Percentiles rank a stretch among this genome's conserved stretches.
Conservation (phyloP, 129 eudicot species). For the Logfia minima region DNA sequence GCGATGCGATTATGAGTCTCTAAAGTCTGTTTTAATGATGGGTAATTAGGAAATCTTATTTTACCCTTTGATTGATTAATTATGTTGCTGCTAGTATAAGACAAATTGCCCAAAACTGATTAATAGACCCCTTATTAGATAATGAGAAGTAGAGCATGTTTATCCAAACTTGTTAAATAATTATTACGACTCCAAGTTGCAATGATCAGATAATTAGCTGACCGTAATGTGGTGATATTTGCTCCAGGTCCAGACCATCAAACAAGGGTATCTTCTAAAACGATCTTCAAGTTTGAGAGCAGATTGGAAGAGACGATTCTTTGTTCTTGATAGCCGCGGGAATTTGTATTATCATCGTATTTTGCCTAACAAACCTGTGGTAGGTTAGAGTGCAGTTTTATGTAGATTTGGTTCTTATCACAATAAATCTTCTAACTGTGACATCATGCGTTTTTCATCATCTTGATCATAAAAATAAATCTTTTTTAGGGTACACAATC, state of each 20-base stretch:
- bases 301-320: slow-evolving; percentile 92
- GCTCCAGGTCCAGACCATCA: slow-evolving; percentile 79
- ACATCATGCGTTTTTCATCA: slow-evolving; percentile 6
- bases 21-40: background rate
- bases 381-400: slow-evolving; percentile 37
- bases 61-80: background rate
- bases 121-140: background rate
- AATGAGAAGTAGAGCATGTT: background rate
- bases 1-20: background rate
- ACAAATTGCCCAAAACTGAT: background rate
- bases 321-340: slow-evolving; percentile 94
- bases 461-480: slow-evolving; percentile 4
- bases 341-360: slow-evolving; percentile 73
- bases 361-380: slow-evolving; percentile 52
- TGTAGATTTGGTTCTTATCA: background rate
- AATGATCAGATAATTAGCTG: background rate
- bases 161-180: background rate
- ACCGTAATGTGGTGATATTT: slow-evolving; percentile 7
- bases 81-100: background rate
- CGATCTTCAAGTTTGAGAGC: slow-evolving; percentile 91
- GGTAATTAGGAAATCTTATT: background rate
- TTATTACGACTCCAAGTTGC: background rate
- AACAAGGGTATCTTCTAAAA: slow-evolving; percentile 92
- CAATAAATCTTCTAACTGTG: background rate
- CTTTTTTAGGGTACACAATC: slow-evolving; percentile 64